Base-by-base conservation (phyloP, 768 basidiomycete genomes). In the Naematelia encephala region DNA sequence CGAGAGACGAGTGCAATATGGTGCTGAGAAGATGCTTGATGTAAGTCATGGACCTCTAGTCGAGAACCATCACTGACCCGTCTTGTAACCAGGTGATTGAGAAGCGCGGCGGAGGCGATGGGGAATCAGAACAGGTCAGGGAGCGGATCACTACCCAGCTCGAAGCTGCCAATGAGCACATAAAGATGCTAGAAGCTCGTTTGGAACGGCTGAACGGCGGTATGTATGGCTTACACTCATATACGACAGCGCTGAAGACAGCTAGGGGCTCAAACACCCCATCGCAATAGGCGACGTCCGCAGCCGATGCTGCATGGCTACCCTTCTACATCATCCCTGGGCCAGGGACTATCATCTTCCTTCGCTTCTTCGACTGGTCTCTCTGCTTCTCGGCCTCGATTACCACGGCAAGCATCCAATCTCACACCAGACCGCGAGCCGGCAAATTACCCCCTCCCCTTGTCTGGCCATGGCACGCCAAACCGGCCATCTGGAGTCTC, bases 21-120 rank as follows among this genome's bases (percentile, higher is more conserved):
- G 92, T 11, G 92, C 92, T 0, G 90, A 93, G 80, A 91, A 88
- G 66, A 82, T 97, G 61, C 80, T 96, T 13, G 85, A 85, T 66
- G 86, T 89, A 78, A 78, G 81, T 28, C 70, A 85, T 42, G 80
- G 86, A 86, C 59, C 67, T 80, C 77, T 11, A 39, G 27, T 34
- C 34, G 16, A 39, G 34, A 16, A 39, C 16, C n/a, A 4, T 44
- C 22, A 44, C n/a, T 52, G 51, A 11, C n/a, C 11, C 5, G 27
- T 14, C n/a, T 22, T 28, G 12, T 19, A n/a, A 2, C 12, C 51
- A 75, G 68, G 74, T 76, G 13, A 68, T 74, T 26, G 69, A 75
- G 42, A 53, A 70, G 55, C 56, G 67, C 48, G 62, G 62, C 25
- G 58, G 56, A 50, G 50, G 57, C n/a, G 44, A 59, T 39, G 71